Evolutionary conservation across 352 stramenopile species (phyloP).

Genomic region (Phytophthora sp.): DNA sequence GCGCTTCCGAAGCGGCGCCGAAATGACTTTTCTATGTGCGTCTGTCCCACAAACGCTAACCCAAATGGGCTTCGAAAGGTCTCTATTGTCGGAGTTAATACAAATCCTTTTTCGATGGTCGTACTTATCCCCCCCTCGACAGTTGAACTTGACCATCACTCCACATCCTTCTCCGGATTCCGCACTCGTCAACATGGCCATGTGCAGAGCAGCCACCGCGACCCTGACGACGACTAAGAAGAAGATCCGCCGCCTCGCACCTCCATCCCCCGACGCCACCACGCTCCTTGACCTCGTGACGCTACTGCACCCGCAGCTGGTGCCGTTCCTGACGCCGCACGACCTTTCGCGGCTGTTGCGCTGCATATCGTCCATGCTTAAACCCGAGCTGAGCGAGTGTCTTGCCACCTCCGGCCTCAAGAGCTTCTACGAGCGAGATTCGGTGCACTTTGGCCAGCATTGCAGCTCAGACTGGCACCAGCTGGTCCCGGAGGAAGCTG

Average conservation of each 20-base stretch:
- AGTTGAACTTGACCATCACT: slow-evolving; percentile 39
- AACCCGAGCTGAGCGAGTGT: slow-evolving; percentile 11
- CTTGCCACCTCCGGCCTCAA: slow-evolving; percentile 24
- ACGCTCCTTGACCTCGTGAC: slow-evolving; percentile 27
- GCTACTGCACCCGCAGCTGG: slow-evolving; percentile 32
- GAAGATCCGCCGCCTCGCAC: slow-evolving; percentile 1
- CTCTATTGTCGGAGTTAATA: no score
- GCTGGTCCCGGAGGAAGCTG: slow-evolving; percentile 24
- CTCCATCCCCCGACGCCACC: background rate
- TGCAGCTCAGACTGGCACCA: slow-evolving; percentile 39
- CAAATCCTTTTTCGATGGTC: slow-evolving; percentile 14
- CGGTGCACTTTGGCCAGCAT: slow-evolving; percentile 27
- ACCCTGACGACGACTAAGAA: slow-evolving; percentile 8
- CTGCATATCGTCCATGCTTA: slow-evolving; percentile 8
- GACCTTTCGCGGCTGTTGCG: slow-evolving; percentile 29
- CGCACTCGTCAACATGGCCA: slow-evolving; percentile 10
- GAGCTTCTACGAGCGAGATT: slow-evolving; percentile 15
- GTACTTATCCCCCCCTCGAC: slow-evolving; percentile 1
- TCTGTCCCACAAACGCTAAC: no score
- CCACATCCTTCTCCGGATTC: slow-evolving; percentile 7
- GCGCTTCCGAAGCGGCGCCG: no score
- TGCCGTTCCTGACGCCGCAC: slow-evolving; percentile 31
- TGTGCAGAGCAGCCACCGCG: slow-evolving; percentile 9
- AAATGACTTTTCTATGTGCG: no score
- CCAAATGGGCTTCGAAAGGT: no score